Evolutionary conservation across 768 basidiomycete species (phyloP).

Genomic region (Serendipita sp.): DNA sequence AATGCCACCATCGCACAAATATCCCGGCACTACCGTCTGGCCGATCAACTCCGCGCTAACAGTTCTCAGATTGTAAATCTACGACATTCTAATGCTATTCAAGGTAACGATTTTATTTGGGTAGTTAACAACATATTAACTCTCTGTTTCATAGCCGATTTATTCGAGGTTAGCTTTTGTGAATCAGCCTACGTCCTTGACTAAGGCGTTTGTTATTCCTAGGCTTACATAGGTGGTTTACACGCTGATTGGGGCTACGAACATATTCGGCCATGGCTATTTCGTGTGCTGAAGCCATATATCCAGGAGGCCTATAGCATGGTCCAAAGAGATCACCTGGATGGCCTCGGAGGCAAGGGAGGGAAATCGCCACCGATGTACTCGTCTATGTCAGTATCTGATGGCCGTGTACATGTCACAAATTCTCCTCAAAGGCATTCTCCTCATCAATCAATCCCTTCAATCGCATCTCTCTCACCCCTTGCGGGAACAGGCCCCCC

Average conservation of each 20-base stretch:
- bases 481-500: too few species aligned
- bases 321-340: constrained; percentile 37
- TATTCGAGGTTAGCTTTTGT: constrained; percentile 47
- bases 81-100: constrained; percentile 50
- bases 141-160: constrained; percentile 37
- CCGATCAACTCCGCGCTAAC: constrained; percentile 46
- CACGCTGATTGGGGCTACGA: constrained; percentile 54
- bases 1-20: constrained; percentile 60
- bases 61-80: constrained; percentile 59
- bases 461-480: too few species aligned
- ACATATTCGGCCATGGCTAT: constrained; percentile 43
- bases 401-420: too few species aligned
- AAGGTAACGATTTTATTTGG: constrained; percentile 31
- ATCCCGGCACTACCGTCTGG: constrained; percentile 53
- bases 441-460: too few species aligned
- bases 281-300: constrained; percentile 48
- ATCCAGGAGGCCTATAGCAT: constrained; percentile 41
- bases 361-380: too few species aligned
- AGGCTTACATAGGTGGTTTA: constrained; percentile 72
- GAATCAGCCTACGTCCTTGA: background rate
- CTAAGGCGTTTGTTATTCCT: background rate
- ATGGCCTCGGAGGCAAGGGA: background rate
- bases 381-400: too few species aligned
- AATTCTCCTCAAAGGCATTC: too few species aligned
- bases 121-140: background rate